Evolutionary conservation across 2,329 filamentous ascomycete genomes (phyloP), one percentile per base, ranked within the genome.

Genomic region (Emmonsia crescens): DNA sequence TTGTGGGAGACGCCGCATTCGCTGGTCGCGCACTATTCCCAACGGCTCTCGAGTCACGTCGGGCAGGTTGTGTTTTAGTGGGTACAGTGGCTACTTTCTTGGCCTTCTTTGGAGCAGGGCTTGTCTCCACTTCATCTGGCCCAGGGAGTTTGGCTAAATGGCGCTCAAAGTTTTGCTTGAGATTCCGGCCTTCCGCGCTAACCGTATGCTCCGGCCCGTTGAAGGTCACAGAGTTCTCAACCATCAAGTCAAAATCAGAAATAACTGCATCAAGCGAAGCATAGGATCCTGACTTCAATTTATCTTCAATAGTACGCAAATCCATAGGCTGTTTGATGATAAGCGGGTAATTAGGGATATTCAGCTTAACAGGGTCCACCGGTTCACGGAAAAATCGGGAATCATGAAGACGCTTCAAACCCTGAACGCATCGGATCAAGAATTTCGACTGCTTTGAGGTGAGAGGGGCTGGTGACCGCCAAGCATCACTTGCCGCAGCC

Each of bases 311-410:
- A 10, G 87, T 87, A 46, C 82, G 81, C 44, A 99, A 82, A 73
- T 97, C 93, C 80, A 96, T 92, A 0, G 92, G 92, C 36, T 87
- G 82, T 44, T 85, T 83, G 67, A 97, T 85, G 42, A 87, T 79
- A 1, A 83, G 78, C 65, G 88, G 89, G 65, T 91, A 89, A 1
- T 85, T 85, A 60, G 89, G 91, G 48, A 97, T 85, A 33, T 78
- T 80, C 48, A 96, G 82, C 74, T 88, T 89, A 29, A 93, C 78
- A 46, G 82, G 83, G 71, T 89, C 83, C 8, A 97, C 94, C 0
- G 94, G 87, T 49, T 86, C 82, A 65, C 85, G 82, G 77, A 96
- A 97, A 60, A 87, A 83, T 6, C 77, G 76, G 1, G 93, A 89
- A 63, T 87, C 85, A 72, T 93, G 91, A 55, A 90, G 92, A 75